Base-by-base conservation (phyloP, 306 rosid species). In the Senna siamea region DNA sequence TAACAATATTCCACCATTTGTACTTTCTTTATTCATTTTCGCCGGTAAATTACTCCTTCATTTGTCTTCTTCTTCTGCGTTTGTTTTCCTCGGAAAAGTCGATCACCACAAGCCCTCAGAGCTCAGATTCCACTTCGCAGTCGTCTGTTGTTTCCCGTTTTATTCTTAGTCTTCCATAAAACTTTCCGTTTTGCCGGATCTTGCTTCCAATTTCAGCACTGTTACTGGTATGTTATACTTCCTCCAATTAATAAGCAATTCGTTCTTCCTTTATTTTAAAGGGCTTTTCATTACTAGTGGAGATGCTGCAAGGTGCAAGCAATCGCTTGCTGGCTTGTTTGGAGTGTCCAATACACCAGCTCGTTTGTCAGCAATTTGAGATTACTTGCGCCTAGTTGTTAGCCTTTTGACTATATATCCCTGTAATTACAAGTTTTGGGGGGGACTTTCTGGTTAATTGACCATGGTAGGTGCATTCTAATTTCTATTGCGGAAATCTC, bases 161-260 rank as follows among this genome's bases (percentile, higher is more conserved):
- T 13, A 81, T 77, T 75, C 56, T 69, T 57, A 12, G 82, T 46
- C 76, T 55, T 57, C 46, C 44, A 32, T 8, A 60, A 56, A 60
- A 48, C 9, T 54, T 72, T 48, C 70, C 17, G 2, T 46, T 41
- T 59, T 79, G 69, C 40, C 87, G 76, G 96, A 90, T 90, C 97
- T 86, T 71, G 62, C 62, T 74, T 57, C 82, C 28, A 0, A 18
- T 10, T 9, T 62, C 67, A 17, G 48, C 40, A 78, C 26, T 64
- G 6, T 67, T 76, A 62, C 78, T 35, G 88, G 91, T 88, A 56
- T 46, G 75, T 72, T 69, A 57, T 59, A 11, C 5, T 60, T 52
- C 73, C 40, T 72, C 52, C 10, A 19, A 20, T 69, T 41, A 13
- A 19, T 73, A 13, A 7, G 11, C 46, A 14, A 61, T 0, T 17